Base-by-base conservation (phyloP, 2,329 filamentous ascomycete genomes). In the Aureobasidium sp. region DNA sequence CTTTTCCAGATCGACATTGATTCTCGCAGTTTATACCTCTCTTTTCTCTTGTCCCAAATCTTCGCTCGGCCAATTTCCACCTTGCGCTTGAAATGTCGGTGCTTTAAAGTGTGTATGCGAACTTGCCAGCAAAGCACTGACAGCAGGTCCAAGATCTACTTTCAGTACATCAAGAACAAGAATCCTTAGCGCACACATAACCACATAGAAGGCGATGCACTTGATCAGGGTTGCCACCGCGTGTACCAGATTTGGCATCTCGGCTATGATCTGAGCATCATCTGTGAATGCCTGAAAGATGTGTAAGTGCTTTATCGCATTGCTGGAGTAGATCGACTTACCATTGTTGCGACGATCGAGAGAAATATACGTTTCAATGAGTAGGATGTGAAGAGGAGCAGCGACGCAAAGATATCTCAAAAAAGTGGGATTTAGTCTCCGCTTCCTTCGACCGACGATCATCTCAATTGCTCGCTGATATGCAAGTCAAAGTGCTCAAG, bases 141-240 rank as follows among this genome's bases (percentile, higher is more conserved):
- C 39, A 8, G 36, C 27, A 36, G 53, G 39, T 6, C 27, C 39
- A 10, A 57, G 53, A 8, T 57, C 53, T 12, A 57, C 15, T n/a
- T 36, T 44, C 1, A 57, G 27, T 5, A 46, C 39, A n/a, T 57
- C 39, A 9, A 44, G 29, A 24, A 57, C 27, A 13, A 57, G 39
- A n/a, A 57, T 27, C 9, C 43, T 46, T 12, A 46, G 2, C n/a
- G 27, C 39, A 12, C 53, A 29, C 27, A 57, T 46, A 1, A 20
- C 20, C 2, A 57, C 10, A n/a, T 57, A 57, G 17, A 57, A 57
- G 12, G 53, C 53, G 29, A 57, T 44, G n/a, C 53, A 57, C 26
- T 39, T 57, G 27, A 57, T 34, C 3, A 57, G 12, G 27, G 20
- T 44, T 20, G 53, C 41, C 8, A 36, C 6, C 32, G 53, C 53